phyloP scores from a whole-genome alignment of 805 yeast species.

The Saccharomycopsis synnaedendra region DNA sequence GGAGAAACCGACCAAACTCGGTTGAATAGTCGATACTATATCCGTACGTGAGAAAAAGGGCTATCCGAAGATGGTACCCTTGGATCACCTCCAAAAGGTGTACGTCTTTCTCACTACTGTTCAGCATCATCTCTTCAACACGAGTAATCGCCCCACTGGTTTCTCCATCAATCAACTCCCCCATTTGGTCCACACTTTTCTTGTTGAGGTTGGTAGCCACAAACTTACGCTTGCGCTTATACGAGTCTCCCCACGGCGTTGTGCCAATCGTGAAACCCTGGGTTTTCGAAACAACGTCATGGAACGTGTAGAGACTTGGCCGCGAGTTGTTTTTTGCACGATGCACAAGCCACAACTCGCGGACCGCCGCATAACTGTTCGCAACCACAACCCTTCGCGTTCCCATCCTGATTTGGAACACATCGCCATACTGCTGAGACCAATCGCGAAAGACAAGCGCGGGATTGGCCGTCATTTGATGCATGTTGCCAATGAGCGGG shows the following conservation, averaged over 20 bases:
- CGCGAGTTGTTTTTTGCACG: slow-evolving; percentile 51
- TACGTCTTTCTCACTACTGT: slow-evolving; percentile 9
- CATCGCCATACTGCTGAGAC: slow-evolving; percentile 31
- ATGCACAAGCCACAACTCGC: slow-evolving; percentile 39
- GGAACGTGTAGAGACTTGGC: slow-evolving; percentile 59
- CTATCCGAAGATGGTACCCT: slow-evolving; percentile 38
- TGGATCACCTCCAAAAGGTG: slow-evolving; percentile 33
- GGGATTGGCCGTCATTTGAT: slow-evolving; percentile 36
- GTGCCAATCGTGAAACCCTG: slow-evolving; percentile 57
- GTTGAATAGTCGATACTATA: slow-evolving; percentile 32
- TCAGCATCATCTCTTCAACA: slow-evolving; percentile 12
- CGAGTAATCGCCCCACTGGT: slow-evolving; percentile 22
- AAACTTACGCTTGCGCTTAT: slow-evolving; percentile 34
- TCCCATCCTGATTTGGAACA: slow-evolving; percentile 59
- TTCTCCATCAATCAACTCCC: slow-evolving; percentile 29
- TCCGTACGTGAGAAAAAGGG: slow-evolving; percentile 44
- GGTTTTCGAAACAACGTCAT: slow-evolving; percentile 41
- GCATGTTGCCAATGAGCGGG: slow-evolving; percentile 42
- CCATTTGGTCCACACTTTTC: slow-evolving; percentile 23
- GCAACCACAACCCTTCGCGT: slow-evolving; percentile 46
- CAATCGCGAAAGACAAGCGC: slow-evolving; percentile 36
- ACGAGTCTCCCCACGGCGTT: slow-evolving; percentile 44
- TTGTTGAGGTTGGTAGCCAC: slow-evolving; percentile 33
- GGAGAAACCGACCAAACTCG: slow-evolving; percentile 20
- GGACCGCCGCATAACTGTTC: slow-evolving; percentile 48